phyloP scores from a whole-genome alignment of 768 basidiomycete genomes.

The Mycena maculata region DNA sequence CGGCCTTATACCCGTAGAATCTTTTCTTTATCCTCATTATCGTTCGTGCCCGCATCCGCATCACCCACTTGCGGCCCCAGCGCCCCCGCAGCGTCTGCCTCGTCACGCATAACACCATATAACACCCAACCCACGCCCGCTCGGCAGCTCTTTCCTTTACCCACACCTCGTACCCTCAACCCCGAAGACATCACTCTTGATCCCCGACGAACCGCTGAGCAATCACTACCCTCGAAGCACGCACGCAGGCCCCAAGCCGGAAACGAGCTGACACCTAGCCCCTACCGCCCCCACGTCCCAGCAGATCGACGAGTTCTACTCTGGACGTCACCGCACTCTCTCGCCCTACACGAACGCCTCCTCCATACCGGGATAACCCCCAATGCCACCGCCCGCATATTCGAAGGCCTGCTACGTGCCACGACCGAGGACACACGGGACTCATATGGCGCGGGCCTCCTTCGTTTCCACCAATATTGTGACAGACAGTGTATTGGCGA shows the following conservation, averaged over 20 bases:
- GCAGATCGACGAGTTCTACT: too few relatives aligned
- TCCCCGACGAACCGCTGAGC: neutral
- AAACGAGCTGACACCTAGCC: too few relatives aligned
- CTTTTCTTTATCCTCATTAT: too few relatives aligned
- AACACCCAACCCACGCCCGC: neutral
- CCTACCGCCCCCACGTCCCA: too few relatives aligned
- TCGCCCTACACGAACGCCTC: neutral
- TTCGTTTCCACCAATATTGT: conserved; percentile 2
- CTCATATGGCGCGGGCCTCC: too few relatives aligned
- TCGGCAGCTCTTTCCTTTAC: neutral
- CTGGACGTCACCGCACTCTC: too few relatives aligned
- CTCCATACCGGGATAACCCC: neutral
- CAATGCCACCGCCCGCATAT: neutral
- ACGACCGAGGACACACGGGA: too few relatives aligned
- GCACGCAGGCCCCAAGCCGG: conserved; percentile 2
- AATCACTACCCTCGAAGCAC: neutral
- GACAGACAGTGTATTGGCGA: neutral
- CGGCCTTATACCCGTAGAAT: too few relatives aligned
- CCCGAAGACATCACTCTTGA: neutral
- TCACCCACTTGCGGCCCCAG: too few relatives aligned
- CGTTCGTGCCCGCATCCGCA: too few relatives aligned
- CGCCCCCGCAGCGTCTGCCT: too few relatives aligned
- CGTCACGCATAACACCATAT: neutral
- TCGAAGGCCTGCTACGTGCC: neutral
- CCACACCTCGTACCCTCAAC: neutral